Percentiles rank a stretch among this genome's conserved stretches.
phyloP scores from a whole-genome alignment of 2,329 filamentous ascomycete species.

The Sporothrix brasiliensis region DNA sequence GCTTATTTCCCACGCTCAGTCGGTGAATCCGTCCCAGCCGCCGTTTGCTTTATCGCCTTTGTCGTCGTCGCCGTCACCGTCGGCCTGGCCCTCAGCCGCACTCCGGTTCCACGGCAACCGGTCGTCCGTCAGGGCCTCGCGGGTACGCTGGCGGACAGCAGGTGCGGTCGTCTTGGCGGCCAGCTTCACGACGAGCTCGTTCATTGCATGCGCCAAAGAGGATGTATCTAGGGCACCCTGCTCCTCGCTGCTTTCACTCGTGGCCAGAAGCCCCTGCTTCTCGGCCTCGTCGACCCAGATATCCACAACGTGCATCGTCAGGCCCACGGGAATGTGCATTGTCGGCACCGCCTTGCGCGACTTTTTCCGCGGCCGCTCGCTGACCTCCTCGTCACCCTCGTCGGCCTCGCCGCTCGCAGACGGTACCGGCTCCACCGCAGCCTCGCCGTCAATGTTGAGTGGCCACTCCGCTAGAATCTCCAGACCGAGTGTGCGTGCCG shows the following conservation, averaged over 20 bases:
- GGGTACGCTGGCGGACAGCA: conserved; percentile 68
- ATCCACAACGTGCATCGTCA: conserved; percentile 85
- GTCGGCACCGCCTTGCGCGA: conserved; percentile 41
- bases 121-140: conserved; percentile 72
- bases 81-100: conserved; percentile 35
- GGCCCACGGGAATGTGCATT: conserved; percentile 70
- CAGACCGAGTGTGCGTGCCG: conserved; percentile 47
- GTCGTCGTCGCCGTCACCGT: conserved; percentile 43
- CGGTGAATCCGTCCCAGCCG: conserved; percentile 71
- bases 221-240: conserved; percentile 34
- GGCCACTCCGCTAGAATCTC: conserved; percentile 48
- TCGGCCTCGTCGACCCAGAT: conserved; percentile 71
- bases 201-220: conserved; percentile 55
- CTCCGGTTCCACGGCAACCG: conserved; percentile 66
- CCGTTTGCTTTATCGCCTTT: conserved; percentile 49
- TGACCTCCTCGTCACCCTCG: conserved; percentile 41
- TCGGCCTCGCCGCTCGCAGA: conserved; percentile 45
- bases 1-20: conserved; percentile 45
- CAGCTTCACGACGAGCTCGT: conserved; percentile 60
- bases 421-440: conserved; percentile 43
- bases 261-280: conserved; percentile 44
- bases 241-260: conserved; percentile 38
- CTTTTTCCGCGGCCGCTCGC: conserved; percentile 45
- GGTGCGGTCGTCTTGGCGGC: conserved; percentile 65
- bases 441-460: conserved; percentile 43